Conservation (phyloP, 129 eudicot genomes). For the Apium graveolens region DNA sequence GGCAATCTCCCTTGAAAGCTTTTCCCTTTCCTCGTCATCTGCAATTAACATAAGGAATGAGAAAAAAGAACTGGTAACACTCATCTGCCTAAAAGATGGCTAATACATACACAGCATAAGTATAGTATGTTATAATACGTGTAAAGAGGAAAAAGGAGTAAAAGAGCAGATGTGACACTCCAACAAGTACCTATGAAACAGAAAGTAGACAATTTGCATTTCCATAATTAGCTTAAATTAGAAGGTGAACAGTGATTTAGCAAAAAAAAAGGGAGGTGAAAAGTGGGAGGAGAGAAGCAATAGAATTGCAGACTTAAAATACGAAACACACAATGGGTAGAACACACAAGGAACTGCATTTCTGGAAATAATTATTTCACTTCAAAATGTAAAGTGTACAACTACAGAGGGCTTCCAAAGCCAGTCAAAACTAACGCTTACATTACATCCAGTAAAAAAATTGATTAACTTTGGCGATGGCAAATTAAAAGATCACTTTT, state of each 20-base stretch:
- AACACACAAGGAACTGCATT: neutral
- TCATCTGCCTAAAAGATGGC: neutral
- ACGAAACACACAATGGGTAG: neutral
- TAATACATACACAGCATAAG: neutral
- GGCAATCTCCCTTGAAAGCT: constrained; percentile 86
- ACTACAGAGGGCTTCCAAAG: neutral
- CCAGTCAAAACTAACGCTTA: neutral
- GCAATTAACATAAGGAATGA: constrained; percentile 11
- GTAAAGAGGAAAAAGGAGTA: neutral
- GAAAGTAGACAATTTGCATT: neutral
- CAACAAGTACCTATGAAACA: neutral
- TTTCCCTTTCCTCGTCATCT: constrained; percentile 91
- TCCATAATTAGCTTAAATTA: neutral
- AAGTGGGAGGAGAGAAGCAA: neutral
- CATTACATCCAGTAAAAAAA: neutral
- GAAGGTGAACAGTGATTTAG: neutral
- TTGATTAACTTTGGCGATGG: neutral
- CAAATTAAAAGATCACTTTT: neutral
- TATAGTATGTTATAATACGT: neutral
- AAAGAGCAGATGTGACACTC: neutral
- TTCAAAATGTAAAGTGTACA: neutral
- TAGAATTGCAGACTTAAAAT: neutral
- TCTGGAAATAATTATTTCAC: neutral
- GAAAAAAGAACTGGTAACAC: neutral
- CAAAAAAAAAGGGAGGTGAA: neutral